Base-by-base conservation (phyloP, 192 early-diverging fungal genomes). In the Coemansia sp. region DNA sequence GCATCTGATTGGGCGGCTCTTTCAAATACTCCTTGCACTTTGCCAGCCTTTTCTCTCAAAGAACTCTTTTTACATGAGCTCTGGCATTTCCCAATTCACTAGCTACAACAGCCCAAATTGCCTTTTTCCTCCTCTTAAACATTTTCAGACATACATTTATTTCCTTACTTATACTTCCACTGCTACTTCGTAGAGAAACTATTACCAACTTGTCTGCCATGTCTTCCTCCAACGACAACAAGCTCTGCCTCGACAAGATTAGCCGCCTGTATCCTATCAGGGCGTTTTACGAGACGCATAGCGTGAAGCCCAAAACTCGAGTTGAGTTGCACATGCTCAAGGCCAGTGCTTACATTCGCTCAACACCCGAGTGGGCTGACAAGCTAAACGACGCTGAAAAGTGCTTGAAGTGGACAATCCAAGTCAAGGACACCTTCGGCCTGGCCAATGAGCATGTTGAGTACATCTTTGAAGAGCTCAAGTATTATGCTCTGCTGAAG, bases 391-490 rank as follows among this genome's bases (percentile, higher is more conserved):
- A 34, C 54, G 31, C 16, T 31, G 54, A 33, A 24, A 57, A 57
- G 16, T 17, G 16, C 33, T 31, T 6, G 16, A 31, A 57, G 31
- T 57, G 54, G 54, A 33, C 54, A 17, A 33, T 33, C 16, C 31
- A 34, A 16, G 33, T 33, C 54, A 57, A 57, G 31, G 29, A 34
- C 17, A 57, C 16, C 54, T 34, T 35, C 24, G 31, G 24, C 10
- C 63, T 81, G 17, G 48, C 44, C 14, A 77, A 79, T 0, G n/a
- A 31, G 6, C 72, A 75, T 7, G 36, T 70, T 5, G 59, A 54
- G 1, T 71, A 70, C 8, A 54, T 76, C 5, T 60, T 83, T 31
- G 46, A 66, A 7, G 77, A 85, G 61, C 59, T 84, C 21, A 24
- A 63, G 27, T 76, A 68, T 62, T 62, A 61, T 34, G 64, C 79